Conservation (phyloP, 306 rosid genomes). For the Vigna hirtella region DNA sequence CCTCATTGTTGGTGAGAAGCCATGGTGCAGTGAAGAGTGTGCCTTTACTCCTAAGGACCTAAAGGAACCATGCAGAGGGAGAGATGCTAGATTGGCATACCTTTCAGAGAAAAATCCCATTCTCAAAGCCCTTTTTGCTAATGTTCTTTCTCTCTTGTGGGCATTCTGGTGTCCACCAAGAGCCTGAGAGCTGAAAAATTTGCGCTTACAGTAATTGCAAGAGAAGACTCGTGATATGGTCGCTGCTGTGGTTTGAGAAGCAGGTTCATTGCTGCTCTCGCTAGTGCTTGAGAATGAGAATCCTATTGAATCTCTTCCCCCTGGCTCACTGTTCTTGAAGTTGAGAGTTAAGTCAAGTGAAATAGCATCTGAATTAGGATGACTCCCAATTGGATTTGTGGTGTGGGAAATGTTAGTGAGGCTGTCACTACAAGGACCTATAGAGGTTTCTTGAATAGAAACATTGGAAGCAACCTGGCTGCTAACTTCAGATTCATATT, state of each 20-base stretch:
- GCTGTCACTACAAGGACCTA: conserved; percentile 59
- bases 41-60: conserved; percentile 83
- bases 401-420: conserved; percentile 50
- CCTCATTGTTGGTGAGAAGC: conserved; percentile 56
- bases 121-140: conserved; percentile 86
- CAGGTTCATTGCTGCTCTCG: conserved; percentile 83
- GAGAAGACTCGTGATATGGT: conserved; percentile 66
- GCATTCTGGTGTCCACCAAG: conserved; percentile 98
- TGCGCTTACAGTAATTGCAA: conserved; percentile 91
- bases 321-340: conserved; percentile 56
- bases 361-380: conserved; percentile 47
- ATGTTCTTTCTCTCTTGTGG: conserved; percentile 82
- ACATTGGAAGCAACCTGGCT: conserved; percentile 87
- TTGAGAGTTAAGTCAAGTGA: conserved; percentile 78
- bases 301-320: conserved; percentile 56
- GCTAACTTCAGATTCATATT: conserved; percentile 73
- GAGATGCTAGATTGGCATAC: conserved; percentile 72
- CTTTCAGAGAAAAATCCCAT: conserved; percentile 80
- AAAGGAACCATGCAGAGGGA: conserved; percentile 81
- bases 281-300: conserved; percentile 83
- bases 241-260: conserved; percentile 56
- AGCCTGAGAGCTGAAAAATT: conserved; percentile 92
- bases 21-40: conserved; percentile 80
- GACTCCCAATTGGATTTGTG: conserved; percentile 45
- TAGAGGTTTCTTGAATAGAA: conserved; percentile 69